Conservation (phyloP, 805 yeast species). For the Wickerhamomyces chambardii region DNA sequence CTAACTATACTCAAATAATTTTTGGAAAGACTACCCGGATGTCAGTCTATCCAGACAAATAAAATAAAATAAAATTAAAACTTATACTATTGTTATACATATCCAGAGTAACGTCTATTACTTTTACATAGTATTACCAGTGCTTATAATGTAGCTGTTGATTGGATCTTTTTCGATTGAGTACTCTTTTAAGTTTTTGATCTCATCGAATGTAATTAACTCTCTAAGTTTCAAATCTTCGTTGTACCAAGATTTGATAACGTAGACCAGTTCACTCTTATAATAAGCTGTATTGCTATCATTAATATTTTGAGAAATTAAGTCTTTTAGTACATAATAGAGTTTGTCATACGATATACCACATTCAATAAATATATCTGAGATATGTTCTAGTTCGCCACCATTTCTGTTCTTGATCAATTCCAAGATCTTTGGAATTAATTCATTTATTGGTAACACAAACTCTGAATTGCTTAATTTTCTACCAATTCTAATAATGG, state of each 20-base stretch:
- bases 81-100: too few species aligned
- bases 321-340: constrained; percentile 52
- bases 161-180: constrained; percentile 51
- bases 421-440: constrained; percentile 57
- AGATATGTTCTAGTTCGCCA: constrained; percentile 39
- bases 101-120: neutral
- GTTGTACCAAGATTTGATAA: constrained; percentile 60
- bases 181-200: constrained; percentile 36
- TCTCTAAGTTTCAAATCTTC: constrained; percentile 57
- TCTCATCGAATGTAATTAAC: constrained; percentile 35
- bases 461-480: constrained; percentile 60
- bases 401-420: constrained; percentile 35
- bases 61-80: too few species aligned
- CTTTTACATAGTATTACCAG: constrained; percentile 8
- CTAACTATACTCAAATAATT: too few species aligned
- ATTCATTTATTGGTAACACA: constrained; percentile 70
- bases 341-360: constrained; percentile 59
- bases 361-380: constrained; percentile 52
- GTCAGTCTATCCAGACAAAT: too few species aligned
- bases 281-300: constrained; percentile 41
- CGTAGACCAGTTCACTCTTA: constrained; percentile 50
- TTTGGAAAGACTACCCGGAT: too few species aligned
- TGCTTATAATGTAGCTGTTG: constrained; percentile 27
- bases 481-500: constrained; percentile 42
- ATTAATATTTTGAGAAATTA: constrained; percentile 49